A percentile compares a stretch with the other conserved stretches of the same genome.
Conservation (phyloP, 768 basidiomycete genomes). For the Xanthoconium purpureum region DNA sequence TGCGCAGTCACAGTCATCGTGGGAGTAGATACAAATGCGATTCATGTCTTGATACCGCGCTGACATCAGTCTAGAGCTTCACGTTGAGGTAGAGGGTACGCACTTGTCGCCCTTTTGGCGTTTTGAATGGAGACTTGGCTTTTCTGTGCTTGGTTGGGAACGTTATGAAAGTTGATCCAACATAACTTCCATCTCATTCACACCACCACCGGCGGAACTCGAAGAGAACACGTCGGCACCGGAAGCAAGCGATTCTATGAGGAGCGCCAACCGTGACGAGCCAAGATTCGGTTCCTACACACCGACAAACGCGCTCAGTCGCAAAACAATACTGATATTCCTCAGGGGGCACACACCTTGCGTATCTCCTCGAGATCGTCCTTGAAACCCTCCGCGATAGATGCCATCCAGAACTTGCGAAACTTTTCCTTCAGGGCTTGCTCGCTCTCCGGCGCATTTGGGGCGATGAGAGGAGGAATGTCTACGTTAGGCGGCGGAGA, state of each 20-base stretch:
- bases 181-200: constrained; percentile 77
- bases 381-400: constrained; percentile 76
- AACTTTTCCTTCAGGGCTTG: constrained; percentile 62
- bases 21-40: not conserved
- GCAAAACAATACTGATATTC: not conserved
- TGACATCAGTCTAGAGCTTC: not conserved
- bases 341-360: constrained; percentile 48
- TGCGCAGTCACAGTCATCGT: not conserved
- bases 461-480: constrained; percentile 59
- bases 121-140: not conserved
- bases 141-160: not conserved
- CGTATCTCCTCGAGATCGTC: constrained; percentile 82
- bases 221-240: constrained; percentile 71
- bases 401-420: constrained; percentile 84
- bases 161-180: constrained; percentile 37
- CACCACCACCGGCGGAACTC: constrained; percentile 29
- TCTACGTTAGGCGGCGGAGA: constrained; percentile 20
- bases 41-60: not conserved
- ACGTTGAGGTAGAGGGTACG: not conserved
- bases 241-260: constrained; percentile 80
- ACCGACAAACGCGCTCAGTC: not conserved
- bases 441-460: constrained; percentile 42
- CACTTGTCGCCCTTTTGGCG: not conserved
- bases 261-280: constrained; percentile 60
- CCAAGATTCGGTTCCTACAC: constrained; percentile 64